Percentiles rank a stretch among this genome's conserved stretches.
Evolutionary conservation across 2,329 filamentous ascomycete species (phyloP).

Genomic region (Capronia epimyces): DNA sequence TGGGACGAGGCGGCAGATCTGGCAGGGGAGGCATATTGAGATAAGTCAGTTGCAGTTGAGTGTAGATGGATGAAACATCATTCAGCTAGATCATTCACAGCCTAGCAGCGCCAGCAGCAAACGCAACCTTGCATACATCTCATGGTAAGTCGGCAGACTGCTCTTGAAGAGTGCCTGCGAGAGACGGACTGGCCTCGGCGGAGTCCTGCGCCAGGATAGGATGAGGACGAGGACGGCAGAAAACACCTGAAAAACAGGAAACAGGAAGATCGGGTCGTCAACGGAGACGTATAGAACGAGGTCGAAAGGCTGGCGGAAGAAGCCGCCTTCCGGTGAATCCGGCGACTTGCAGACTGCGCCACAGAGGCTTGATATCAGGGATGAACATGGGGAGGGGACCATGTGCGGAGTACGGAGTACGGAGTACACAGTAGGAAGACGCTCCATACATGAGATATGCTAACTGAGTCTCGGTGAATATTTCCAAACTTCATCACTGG

Average conservation of each 20-base stretch:
- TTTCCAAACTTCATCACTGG: not conserved
- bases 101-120: not conserved
- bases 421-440: no score
- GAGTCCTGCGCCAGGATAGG: no score
- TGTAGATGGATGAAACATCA: not conserved
- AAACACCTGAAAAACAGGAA: not conserved
- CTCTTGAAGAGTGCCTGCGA: no score
- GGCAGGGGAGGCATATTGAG: constrained; percentile 3
- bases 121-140: not conserved
- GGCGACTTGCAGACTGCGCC: not conserved
- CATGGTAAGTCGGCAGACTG: no score
- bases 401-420: no score
- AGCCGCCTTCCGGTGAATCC: not conserved
- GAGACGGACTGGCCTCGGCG: no score
- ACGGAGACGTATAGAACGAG: no score
- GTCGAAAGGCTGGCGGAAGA: not conserved
- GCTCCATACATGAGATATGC: no score
- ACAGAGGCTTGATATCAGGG: not conserved
- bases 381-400: no score
- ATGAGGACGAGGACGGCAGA: no score
- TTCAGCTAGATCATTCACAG: not conserved
- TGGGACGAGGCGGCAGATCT: not conserved
- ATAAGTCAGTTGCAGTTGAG: not conserved
- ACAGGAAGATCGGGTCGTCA: not conserved
- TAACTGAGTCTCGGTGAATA: no score